Percentiles rank a stretch among this genome's conserved stretches.
These are phyloP conservation scores for Aspergillus proliferans DNA, from an alignment of 2,329 filamentous ascomycete genomes.

Conservation along the genomic window DNA sequence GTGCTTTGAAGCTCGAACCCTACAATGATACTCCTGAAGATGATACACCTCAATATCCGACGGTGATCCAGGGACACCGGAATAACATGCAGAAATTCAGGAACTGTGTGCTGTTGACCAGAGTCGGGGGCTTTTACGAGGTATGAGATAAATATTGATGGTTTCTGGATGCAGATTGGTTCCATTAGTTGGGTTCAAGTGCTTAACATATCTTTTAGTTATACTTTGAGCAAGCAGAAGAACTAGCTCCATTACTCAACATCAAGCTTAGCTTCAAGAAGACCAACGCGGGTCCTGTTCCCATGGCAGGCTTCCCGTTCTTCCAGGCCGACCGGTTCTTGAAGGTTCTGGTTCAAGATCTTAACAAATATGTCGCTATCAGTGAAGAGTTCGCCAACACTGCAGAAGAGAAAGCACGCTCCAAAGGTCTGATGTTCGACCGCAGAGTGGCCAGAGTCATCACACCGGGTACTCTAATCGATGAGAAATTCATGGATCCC, in stretches of 20 bases:
- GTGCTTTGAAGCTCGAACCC: slow-evolving; percentile 42
- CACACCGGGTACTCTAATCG: slow-evolving; percentile 90
- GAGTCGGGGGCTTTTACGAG: slow-evolving; percentile 95
- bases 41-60: slow-evolving; percentile 62
- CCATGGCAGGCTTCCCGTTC: slow-evolving; percentile 94
- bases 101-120: slow-evolving; percentile 84
- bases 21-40: slow-evolving; percentile 37
- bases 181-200: neutral
- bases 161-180: too few species aligned
- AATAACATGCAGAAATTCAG: slow-evolving; percentile 87
- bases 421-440: slow-evolving; percentile 75
- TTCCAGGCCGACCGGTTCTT: slow-evolving; percentile 89
- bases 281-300: slow-evolving; percentile 68
- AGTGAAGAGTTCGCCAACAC: slow-evolving; percentile 85
- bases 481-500: slow-evolving; percentile 95
- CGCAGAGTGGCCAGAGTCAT: slow-evolving; percentile 79
- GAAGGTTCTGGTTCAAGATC: slow-evolving; percentile 85
- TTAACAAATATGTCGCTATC: slow-evolving; percentile 85
- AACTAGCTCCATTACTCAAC: slow-evolving; percentile 77
- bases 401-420: slow-evolving; percentile 61
- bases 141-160: slow-evolving; percentile 23
- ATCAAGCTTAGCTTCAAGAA: slow-evolving; percentile 79
- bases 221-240: slow-evolving; percentile 92
- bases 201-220: slow-evolving; percentile 42
- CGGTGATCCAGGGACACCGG: slow-evolving; percentile 79